Conservation (phyloP, 495 filamentous ascomycete species). For the Annulohypoxylon stygium region DNA sequence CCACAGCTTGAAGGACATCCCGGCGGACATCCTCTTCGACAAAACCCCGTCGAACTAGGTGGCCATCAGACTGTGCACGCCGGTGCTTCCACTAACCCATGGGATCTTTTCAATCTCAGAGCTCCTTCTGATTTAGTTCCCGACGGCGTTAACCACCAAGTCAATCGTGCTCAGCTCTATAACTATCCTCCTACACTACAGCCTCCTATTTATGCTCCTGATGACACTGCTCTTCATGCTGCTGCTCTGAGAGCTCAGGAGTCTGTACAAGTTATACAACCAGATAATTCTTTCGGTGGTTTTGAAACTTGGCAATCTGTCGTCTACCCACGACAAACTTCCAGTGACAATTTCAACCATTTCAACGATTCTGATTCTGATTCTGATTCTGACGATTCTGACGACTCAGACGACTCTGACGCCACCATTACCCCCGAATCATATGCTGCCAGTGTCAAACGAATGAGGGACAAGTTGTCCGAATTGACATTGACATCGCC, state of each 20-base stretch:
- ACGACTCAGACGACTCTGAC: constrained; percentile 30
- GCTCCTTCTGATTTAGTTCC: not conserved
- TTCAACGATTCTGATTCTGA: constrained; percentile 9
- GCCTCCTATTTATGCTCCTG: not conserved
- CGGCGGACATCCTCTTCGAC: not conserved
- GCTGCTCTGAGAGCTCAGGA: not conserved
- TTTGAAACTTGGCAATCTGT: not conserved
- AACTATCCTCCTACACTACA: not conserved
- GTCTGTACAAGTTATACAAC: not conserved
- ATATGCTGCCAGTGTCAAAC: not conserved
- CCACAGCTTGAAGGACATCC: too few species aligned
- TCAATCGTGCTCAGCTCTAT: constrained; percentile 16
- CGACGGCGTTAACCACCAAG: not conserved
- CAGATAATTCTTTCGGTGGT: not conserved
- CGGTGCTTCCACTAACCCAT: not conserved
- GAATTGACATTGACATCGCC: not conserved
- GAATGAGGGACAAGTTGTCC: not conserved
- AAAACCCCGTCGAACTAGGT: not conserved
- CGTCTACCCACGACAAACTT: too few species aligned
- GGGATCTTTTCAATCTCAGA: not conserved
- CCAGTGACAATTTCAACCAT: too few species aligned
- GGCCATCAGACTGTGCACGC: not conserved
- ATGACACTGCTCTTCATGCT: not conserved
- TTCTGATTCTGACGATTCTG: not conserved
- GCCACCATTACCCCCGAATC: constrained; percentile 24